These are phyloP conservation scores for Kluyveromyces siamensis DNA, from an alignment of 805 yeast genomes.

Conservation along the genomic window DNA sequence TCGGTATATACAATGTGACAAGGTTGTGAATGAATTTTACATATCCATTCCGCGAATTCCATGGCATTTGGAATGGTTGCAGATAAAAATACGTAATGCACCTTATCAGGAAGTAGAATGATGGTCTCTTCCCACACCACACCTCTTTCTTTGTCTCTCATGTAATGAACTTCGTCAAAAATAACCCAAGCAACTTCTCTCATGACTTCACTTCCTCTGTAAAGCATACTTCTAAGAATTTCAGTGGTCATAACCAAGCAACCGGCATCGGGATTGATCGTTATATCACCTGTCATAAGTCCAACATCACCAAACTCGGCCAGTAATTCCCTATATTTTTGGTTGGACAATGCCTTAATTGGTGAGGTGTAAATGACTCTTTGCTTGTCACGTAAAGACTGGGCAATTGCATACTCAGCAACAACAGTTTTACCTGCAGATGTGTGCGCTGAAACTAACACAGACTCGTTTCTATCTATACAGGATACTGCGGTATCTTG, in stretches of 20 bases:
- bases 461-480: conserved; percentile 90
- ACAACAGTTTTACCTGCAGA: conserved; percentile 97
- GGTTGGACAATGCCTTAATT: conserved; percentile 89
- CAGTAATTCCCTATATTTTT: conserved; percentile 81
- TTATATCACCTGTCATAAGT: conserved; percentile 97
- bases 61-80: conserved; percentile 97
- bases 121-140: conserved; percentile 99
- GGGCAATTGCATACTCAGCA: conserved; percentile 95
- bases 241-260: conserved; percentile 99
- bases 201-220: conserved; percentile 96
- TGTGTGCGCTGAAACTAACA: conserved; percentile 93
- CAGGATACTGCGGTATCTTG: conserved; percentile 96
- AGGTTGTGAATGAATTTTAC: conserved; percentile 89
- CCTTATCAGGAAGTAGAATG: conserved; percentile 90
- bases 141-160: conserved; percentile 97
- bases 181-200: conserved; percentile 99
- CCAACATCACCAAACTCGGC: conserved; percentile 97
- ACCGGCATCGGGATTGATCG: conserved; percentile 96
- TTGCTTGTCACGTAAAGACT: conserved; percentile 82
- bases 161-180: conserved; percentile 96
- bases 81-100: conserved; percentile 84
- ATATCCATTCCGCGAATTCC: conserved; percentile 99
- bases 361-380: conserved; percentile 94
- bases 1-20: conserved; percentile 98
- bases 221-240: conserved; percentile 91